A percentile compares a stretch with the other conserved stretches of the same genome.
Evolutionary conservation across 305 asterid species (phyloP).

Genomic region (Fraxinus latifolia): DNA sequence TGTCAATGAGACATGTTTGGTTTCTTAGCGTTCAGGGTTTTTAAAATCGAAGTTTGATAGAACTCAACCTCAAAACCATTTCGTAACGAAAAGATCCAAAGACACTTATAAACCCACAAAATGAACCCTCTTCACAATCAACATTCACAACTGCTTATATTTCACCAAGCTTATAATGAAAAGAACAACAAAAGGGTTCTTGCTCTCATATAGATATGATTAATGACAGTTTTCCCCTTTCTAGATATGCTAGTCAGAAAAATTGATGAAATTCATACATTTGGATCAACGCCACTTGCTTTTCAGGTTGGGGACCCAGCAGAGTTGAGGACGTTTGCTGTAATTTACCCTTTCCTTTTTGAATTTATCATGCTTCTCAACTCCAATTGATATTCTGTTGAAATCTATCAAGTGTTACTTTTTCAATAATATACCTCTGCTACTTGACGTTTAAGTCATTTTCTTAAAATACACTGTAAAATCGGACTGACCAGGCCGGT

Average conservation of each 20-base stretch:
- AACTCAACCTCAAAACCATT: slow-evolving; percentile 2
- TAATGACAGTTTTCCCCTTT: neutral
- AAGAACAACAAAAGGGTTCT: neutral
- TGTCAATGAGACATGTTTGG: neutral
- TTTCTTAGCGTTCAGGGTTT: neutral
- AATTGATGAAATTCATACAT: neutral
- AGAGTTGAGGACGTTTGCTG: neutral
- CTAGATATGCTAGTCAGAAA: neutral
- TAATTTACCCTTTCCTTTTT: neutral
- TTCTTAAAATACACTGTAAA: neutral
- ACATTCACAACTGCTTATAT: neutral
- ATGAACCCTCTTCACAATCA: neutral
- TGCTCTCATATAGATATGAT: neutral
- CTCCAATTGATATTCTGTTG: neutral
- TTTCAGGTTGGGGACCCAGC: neutral
- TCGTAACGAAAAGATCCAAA: neutral
- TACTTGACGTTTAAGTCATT: neutral
- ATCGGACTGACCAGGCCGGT: neutral
- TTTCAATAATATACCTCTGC: neutral
- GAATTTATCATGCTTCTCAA: neutral
- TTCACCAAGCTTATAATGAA: neutral
- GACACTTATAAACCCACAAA: too few species aligned
- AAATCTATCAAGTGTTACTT: neutral
- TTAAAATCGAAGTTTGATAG: neutral
- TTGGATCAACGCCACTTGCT: neutral